Conservation (phyloP, 305 asterid genomes). For the Fraxinus sp. region DNA sequence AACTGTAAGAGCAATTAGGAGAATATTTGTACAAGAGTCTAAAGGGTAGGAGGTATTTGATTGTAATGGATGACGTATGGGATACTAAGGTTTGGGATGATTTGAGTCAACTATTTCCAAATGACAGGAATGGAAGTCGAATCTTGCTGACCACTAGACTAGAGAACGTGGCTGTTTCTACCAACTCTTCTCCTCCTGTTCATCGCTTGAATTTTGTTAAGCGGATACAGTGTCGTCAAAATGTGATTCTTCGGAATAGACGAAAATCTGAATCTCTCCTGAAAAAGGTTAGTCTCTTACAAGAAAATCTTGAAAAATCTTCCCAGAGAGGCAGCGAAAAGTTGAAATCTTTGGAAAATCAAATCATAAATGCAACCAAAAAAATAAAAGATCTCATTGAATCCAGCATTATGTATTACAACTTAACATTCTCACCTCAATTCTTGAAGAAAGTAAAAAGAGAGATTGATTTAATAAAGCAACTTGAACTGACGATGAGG, state of each 20-base stretch:
- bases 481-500: background rate
- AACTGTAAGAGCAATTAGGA: background rate
- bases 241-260: background rate
- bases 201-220: background rate
- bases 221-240: background rate
- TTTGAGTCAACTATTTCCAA: background rate
- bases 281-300: background rate
- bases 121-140: background rate
- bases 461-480: background rate
- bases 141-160: background rate
- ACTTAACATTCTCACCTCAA: background rate
- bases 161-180: background rate
- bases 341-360: background rate
- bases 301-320: background rate
- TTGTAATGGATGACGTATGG: background rate
- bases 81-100: background rate
- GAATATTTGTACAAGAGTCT: background rate
- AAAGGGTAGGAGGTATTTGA: background rate
- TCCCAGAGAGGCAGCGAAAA: background rate
- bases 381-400: background rate
- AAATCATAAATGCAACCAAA: background rate
- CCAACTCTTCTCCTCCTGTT: background rate
- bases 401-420: background rate
- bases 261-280: background rate
- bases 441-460: background rate